Conservation (phyloP, 2,329 filamentous ascomycete genomes). For the Karstenula rhodostoma region DNA sequence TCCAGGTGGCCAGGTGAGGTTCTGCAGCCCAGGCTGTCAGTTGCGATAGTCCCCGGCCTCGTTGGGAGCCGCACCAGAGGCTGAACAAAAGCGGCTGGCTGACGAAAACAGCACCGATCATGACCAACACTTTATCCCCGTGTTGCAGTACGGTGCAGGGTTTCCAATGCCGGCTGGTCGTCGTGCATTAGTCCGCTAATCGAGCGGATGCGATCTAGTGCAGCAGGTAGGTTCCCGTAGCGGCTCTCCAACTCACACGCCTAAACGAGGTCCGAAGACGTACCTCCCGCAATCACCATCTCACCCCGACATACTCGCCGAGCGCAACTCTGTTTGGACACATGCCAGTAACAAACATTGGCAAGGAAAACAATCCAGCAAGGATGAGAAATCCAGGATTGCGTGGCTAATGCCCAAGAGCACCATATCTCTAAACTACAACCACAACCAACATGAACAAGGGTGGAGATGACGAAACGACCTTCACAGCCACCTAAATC, state of each 20-base stretch:
- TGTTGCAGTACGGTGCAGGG: neutral
- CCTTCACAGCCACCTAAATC: neutral
- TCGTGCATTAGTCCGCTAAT: neutral
- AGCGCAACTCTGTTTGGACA: neutral
- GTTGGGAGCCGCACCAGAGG: neutral
- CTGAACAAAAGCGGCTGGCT: neutral
- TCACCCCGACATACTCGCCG: neutral
- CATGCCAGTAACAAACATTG: no score
- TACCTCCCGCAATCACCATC: neutral
- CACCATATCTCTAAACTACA: no score
- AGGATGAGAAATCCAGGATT: neutral
- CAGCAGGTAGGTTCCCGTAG: neutral
- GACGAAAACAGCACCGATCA: neutral
- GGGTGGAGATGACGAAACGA: neutral
- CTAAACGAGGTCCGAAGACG: neutral
- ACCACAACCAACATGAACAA: neutral
- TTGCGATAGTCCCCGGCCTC: neutral
- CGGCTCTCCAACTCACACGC: neutral
- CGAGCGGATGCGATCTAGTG: neutral
- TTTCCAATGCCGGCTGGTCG: neutral
- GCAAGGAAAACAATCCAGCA: no score
- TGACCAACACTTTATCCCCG: no score
- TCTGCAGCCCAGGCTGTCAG: neutral
- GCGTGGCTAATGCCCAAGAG: no score
- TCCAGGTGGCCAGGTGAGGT: neutral